Evolutionary conservation across 108 stramenopile species (phyloP), one percentile per base, ranked within the genome.

Genomic region (Fragilaria radians): DNA sequence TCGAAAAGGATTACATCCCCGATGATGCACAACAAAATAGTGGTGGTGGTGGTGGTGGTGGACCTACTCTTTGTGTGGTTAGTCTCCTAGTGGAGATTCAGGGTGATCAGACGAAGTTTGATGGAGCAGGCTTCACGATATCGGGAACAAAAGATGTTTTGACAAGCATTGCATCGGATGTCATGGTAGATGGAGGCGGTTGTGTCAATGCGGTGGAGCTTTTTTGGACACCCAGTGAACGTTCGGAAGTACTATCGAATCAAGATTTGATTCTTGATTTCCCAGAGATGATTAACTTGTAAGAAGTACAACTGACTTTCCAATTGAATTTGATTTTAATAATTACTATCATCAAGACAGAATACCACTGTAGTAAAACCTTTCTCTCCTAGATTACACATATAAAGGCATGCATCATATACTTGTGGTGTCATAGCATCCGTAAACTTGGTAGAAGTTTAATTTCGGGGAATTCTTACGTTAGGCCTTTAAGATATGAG

Each of bases 201-300:
- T 81, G 81, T 49, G 58, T 93, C 56, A 93, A 93, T 67, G 91
- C 87, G 0, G 81, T 83, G 1, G 91, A 93, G 62, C 78, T 87
- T 5, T 87, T 93, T 61, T 92, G 91, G 91, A 80, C 73, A 9
- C 91, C 91, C 0, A 68, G 85, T 29, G 87, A 92, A 29, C 62
- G 62, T 7, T 59, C 61, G 18, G 88, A 88, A 56, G 80, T 83
- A 1, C 49, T 88, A 63, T 77, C 73, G 3, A 83, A 77, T 48
- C 59, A 59, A 24, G 91, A 93, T 62, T 55, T 83, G 9, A 70
- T 87, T 31, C 9, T 81, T 19, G 91, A 89, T 62, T 93, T 93
- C 64, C 91, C 91, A 2, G 88, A 89, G 58, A 65, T 89, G 65
- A 89, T 93, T 52, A 79, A 81, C 46, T 42, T 88, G 53, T 90